Conservation (phyloP, 768 basidiomycete species). For the Amanita rubescens region DNA sequence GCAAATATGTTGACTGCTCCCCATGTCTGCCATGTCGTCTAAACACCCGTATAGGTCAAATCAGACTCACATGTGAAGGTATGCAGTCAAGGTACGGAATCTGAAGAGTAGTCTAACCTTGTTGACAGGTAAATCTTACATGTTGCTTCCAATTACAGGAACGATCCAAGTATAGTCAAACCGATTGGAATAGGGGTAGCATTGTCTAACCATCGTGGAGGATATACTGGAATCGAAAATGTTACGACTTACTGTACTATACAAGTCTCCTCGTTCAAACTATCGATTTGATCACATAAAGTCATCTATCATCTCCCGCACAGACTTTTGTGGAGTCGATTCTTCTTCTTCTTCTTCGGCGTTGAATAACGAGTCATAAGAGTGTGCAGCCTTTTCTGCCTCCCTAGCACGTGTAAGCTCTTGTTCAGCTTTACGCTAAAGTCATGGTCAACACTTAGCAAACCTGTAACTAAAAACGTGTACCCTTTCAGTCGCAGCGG, state of each 20-base stretch:
- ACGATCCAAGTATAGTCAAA: constrained; percentile 5
- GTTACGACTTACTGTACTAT: background rate
- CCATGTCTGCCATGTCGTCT: background rate
- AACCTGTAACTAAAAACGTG: background rate
- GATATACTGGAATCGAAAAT: background rate
- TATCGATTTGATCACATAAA: constrained; percentile 56
- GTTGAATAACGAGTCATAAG: constrained; percentile 76
- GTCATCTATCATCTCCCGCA: constrained; percentile 77
- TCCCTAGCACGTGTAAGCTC: constrained; percentile 71
- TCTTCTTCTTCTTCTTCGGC: constrained; percentile 58
- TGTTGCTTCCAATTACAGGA: background rate
- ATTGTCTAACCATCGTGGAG: no score
- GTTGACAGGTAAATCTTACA: background rate
- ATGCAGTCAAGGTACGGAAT: background rate
- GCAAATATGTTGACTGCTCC: background rate
- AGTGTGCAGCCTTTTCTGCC: constrained; percentile 82
- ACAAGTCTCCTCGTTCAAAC: background rate
- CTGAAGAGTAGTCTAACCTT: background rate
- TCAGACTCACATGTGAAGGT: background rate
- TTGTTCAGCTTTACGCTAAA: constrained; percentile 70
- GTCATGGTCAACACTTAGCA: background rate
- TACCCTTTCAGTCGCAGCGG: constrained; percentile 64
- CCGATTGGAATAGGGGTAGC: background rate
- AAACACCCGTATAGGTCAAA: background rate
- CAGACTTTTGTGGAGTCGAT: constrained; percentile 45